Evolutionary conservation across 2,329 filamentous ascomycete species (phyloP).

Genomic region (Ustilaginoidea virens): DNA sequence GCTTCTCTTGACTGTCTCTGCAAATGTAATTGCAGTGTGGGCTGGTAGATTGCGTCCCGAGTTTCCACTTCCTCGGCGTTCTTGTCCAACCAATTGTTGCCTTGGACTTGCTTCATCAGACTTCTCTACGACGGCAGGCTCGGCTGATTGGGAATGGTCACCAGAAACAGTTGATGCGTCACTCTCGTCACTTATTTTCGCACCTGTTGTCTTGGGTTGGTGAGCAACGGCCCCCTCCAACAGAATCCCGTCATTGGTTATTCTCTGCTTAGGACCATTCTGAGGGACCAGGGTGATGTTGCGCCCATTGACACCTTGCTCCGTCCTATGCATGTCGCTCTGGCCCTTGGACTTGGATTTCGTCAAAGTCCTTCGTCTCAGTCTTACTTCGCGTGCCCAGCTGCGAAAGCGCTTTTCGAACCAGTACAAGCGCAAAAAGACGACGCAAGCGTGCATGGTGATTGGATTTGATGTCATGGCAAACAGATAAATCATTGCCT

Average conservation of each 20-base stretch:
- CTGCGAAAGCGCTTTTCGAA: slow-evolving; percentile 92
- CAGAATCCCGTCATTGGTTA: slow-evolving; percentile 46
- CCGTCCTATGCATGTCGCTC: slow-evolving; percentile 30
- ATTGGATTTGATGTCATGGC: slow-evolving; percentile 70
- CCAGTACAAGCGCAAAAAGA: slow-evolving; percentile 90
- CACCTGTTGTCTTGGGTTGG: slow-evolving; percentile 8
- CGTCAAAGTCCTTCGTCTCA: slow-evolving; percentile 46
- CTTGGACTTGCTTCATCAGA: not conserved
- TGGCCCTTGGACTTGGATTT: slow-evolving; percentile 39
- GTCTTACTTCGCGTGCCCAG: slow-evolving; percentile 58
- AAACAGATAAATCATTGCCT: slow-evolving; percentile 56
- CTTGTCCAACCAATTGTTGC: not conserved
- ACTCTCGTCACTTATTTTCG: slow-evolving; percentile 21
- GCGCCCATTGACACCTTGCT: slow-evolving; percentile 49
- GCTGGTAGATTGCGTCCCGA: slow-evolving; percentile 4
- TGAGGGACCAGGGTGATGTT: slow-evolving; percentile 51
- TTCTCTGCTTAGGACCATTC: slow-evolving; percentile 35
- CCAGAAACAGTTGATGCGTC: slow-evolving; percentile 17
- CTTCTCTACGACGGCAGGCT: slow-evolving; percentile 3
- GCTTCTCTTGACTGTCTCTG: slow-evolving; percentile 46
- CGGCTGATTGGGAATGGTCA: slow-evolving; percentile 5
- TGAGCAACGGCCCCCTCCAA: slow-evolving; percentile 24
- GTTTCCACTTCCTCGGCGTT: slow-evolving; percentile 1
- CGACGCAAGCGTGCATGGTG: slow-evolving; percentile 69
- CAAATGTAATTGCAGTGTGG: slow-evolving; percentile 44